Evolutionary conservation across 805 yeast genomes (phyloP).

Genomic region (Starmerella potacharoeniae): DNA sequence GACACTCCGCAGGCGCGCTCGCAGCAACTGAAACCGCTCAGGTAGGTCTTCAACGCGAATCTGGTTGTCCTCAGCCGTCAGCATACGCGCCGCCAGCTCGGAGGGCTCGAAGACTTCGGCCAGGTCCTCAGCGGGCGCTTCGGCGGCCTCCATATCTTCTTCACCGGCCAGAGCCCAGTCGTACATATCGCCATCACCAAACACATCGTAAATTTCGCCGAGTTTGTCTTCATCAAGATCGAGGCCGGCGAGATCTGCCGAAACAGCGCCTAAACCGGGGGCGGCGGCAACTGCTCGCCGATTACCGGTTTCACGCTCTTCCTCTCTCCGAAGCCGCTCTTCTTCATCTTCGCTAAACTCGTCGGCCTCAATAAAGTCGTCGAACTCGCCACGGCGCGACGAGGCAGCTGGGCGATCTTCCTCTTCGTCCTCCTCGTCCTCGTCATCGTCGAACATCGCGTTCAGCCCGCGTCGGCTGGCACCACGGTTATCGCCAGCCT

Average conservation of each 20-base stretch:
- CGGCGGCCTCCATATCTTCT: slow-evolving; percentile 33
- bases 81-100: slow-evolving; percentile 78
- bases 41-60: slow-evolving; percentile 84
- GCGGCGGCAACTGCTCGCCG: slow-evolving; percentile 9
- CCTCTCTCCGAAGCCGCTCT: slow-evolving; percentile 49
- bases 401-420: slow-evolving; percentile 24
- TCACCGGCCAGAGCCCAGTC: slow-evolving; percentile 97
- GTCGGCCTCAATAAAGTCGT: slow-evolving; percentile 95
- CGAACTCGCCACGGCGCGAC: slow-evolving; percentile 57
- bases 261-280: slow-evolving; percentile 15
- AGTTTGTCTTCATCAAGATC: slow-evolving; percentile 84
- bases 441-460: slow-evolving; percentile 61
- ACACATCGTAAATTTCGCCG: slow-evolving; percentile 86
- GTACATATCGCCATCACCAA: slow-evolving; percentile 94
- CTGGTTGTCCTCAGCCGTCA: slow-evolving; percentile 82
- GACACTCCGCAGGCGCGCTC: slow-evolving; percentile 54
- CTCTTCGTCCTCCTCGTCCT: slow-evolving; percentile 30
- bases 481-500: slow-evolving; percentile 40
- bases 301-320: slow-evolving; percentile 34
- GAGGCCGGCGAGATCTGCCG: slow-evolving; percentile 34
- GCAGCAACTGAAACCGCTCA: slow-evolving; percentile 75
- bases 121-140: slow-evolving; percentile 30
- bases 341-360: slow-evolving; percentile 66
- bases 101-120: slow-evolving; percentile 91
- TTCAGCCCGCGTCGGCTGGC: slow-evolving; percentile 31